Evolutionary conservation across 2,329 filamentous ascomycete genomes (phyloP).

Genomic region (Herpotrichia juniperi): DNA sequence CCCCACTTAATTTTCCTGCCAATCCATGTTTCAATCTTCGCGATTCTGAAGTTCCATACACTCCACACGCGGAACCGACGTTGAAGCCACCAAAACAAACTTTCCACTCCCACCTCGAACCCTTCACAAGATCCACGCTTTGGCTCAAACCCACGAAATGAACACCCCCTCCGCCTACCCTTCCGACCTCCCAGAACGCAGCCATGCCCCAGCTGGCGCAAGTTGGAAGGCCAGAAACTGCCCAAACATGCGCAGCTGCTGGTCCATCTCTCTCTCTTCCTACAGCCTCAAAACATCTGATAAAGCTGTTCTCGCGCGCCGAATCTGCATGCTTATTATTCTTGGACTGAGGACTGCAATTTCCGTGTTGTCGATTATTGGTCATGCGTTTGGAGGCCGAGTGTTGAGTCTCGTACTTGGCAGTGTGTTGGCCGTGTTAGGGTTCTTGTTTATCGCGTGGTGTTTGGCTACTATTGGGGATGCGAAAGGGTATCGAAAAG

Average conservation of each 20-base stretch:
- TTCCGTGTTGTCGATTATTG: conserved; percentile 31
- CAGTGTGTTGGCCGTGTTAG: conserved; percentile 55
- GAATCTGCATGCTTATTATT: conserved; percentile 51
- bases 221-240: conserved; percentile 51
- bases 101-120: no score
- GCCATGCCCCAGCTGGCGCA: conserved; percentile 45
- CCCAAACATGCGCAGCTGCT: conserved; percentile 49
- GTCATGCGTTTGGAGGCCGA: conserved; percentile 51
- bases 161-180: conserved; percentile 5
- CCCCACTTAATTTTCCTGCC: no score
- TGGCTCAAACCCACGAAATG: no score
- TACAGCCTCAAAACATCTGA: conserved; percentile 53
- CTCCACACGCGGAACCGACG: no score
- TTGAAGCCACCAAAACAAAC: no score
- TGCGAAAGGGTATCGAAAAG: conserved; percentile 46
- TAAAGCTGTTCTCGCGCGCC: conserved; percentile 52
- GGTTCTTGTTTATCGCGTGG: conserved; percentile 55
- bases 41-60: no score
- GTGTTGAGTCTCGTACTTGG: conserved; percentile 50
- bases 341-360: conserved; percentile 34
- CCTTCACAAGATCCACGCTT: no score
- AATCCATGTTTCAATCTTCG: no score
- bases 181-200: conserved; percentile 15
- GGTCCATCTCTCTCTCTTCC: conserved; percentile 54
- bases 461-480: conserved; percentile 47